Evolutionary conservation across 495 filamentous ascomycete genomes (phyloP), one percentile per base, ranked within the genome.

Genomic region (Terfezia claveryi): DNA sequence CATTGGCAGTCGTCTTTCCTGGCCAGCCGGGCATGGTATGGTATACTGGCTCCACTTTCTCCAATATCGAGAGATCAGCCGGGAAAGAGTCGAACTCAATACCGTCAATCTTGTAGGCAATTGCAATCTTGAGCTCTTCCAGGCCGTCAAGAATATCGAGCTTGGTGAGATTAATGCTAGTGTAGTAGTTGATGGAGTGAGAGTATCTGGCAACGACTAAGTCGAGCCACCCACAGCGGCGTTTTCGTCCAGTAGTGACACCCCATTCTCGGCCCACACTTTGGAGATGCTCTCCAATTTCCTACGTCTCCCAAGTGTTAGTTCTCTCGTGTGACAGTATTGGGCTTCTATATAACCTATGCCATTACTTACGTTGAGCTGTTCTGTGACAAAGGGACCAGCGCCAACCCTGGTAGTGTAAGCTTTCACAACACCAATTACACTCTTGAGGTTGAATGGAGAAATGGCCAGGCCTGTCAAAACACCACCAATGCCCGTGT

Each of bases 171-270:
- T 94, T 93, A 50, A 92, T 68, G 14, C 66, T 70, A 10, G 79
- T 82, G 70, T 86, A 85, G 70, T 85, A 74, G 71, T 85, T 84
- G 59, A 87, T 71, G 1, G 71, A 68, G 37, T 74, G 70, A 44
- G 77, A 84, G 73, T 87, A 86, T 61, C 84, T 81, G 55, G 84
- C 67, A n/a, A 91, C 72, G n/a, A 88, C 81, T 8, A 94, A 74
- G 64, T 95, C 87, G 41, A 94, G 75, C 86, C 84, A 93, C 32
- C 87, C 88, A 64, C 87, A 94, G 50, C 87, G 77, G 20, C 88
- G 80, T 59, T 71, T 77, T 54, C 88, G 78, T 56, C 88, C 87
- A 23, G 87, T 94, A 49, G 81, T 94, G 37, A 83, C 83, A 57
- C 86, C 87, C 66, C 80, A 80, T 69, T 86, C 82, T 36, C 68